These are phyloP conservation scores for Colletotrichum aenigma DNA, from an alignment of 2,329 filamentous ascomycete genomes.

Conservation along the genomic window DNA sequence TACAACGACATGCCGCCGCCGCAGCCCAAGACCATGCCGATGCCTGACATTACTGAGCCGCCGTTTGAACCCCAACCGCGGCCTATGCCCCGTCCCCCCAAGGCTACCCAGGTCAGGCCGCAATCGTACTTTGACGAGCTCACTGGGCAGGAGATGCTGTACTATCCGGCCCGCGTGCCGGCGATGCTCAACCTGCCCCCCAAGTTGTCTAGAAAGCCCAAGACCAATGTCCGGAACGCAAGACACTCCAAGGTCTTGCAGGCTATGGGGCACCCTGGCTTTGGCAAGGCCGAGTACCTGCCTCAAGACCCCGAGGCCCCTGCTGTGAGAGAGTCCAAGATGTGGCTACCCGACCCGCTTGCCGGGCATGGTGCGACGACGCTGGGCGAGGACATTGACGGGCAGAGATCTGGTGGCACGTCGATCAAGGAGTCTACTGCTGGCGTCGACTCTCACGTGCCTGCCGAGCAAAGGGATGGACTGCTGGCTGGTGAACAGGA, in stretches of 20 bases:
- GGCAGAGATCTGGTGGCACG: background rate
- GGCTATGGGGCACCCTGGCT: slow-evolving; percentile 46
- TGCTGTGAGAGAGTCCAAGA: slow-evolving; percentile 34
- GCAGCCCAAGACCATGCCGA: slow-evolving; percentile 22
- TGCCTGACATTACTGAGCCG: slow-evolving; percentile 24
- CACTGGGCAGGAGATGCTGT: slow-evolving; percentile 83
- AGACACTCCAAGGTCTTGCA: slow-evolving; percentile 76
- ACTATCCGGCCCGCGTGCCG: slow-evolving; percentile 93
- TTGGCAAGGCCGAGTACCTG: slow-evolving; percentile 26
- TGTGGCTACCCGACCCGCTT: slow-evolving; percentile 53
- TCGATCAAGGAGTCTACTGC: background rate
- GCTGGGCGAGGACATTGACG: background rate
- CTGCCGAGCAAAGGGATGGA: background rate
- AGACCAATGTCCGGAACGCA: slow-evolving; percentile 67
- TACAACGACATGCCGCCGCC: background rate
- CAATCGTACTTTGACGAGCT: slow-evolving; percentile 67
- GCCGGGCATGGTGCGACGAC: slow-evolving; percentile 25
- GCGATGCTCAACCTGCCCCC: slow-evolving; percentile 92
- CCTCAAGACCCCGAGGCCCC: slow-evolving; percentile 31
- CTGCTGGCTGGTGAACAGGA: background rate
- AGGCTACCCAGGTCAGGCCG: slow-evolving; percentile 41
- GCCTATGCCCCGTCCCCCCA: slow-evolving; percentile 26
- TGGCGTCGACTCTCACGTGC: background rate
- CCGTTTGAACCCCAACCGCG: slow-evolving; percentile 19
- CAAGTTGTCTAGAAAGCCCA: slow-evolving; percentile 77